Percentiles rank a stretch among this genome's conserved stretches.
These are phyloP conservation scores for Globisporangium camurandrum DNA, from an alignment of 352 stramenopile genomes.

Conservation along the genomic window DNA sequence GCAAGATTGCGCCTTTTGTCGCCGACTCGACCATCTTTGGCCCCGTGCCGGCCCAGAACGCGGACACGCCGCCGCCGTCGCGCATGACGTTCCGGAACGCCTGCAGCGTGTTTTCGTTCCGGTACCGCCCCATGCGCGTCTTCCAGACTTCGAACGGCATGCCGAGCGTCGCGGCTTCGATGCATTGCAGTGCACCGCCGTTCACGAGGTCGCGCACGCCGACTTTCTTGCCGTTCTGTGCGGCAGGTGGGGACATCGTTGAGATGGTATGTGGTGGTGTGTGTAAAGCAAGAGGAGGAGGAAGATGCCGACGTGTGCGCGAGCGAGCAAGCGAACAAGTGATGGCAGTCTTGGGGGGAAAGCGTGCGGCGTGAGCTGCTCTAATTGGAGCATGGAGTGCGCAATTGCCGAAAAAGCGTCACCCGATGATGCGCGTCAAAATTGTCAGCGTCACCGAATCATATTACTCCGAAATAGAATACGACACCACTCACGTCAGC, in stretches of 20 bases:
- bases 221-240: slow-evolving; percentile 73
- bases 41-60: slow-evolving; percentile 85
- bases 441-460: too few relatives aligned
- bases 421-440: too few relatives aligned
- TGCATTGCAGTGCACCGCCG: slow-evolving; percentile 78
- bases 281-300: neutral
- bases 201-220: slow-evolving; percentile 71
- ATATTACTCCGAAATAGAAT: too few relatives aligned
- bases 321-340: neutral
- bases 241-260: slow-evolving; percentile 44
- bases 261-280: slow-evolving; percentile 6
- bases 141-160: slow-evolving; percentile 93
- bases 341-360: too few relatives aligned
- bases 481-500: too few relatives aligned
- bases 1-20: slow-evolving; percentile 85
- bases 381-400: too few relatives aligned
- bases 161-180: slow-evolving; percentile 84
- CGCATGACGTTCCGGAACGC: slow-evolving; percentile 87
- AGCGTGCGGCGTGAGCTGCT: too few relatives aligned
- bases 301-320: neutral
- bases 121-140: slow-evolving; percentile 88
- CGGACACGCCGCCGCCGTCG: slow-evolving; percentile 64
- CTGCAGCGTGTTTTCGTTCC: slow-evolving; percentile 67
- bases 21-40: slow-evolving; percentile 90
- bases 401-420: too few relatives aligned